Evolutionary conservation across 495 filamentous ascomycete species (phyloP), one percentile per base, ranked within the genome.

Genomic region (Lepidopterella palustris): DNA sequence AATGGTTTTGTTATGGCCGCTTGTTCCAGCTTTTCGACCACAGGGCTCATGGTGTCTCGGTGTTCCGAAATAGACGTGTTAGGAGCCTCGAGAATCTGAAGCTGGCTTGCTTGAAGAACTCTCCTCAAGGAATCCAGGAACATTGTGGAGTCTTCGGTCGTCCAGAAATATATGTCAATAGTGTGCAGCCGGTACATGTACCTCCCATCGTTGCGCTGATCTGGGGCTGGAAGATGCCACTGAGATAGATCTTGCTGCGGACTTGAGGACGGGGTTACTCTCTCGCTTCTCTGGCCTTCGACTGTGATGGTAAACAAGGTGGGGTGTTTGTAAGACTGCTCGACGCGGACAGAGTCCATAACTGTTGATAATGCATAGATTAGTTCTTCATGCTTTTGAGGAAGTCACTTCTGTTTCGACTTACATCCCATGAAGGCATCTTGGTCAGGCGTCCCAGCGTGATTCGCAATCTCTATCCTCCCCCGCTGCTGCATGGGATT

Each of bases 91-190:
- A 80, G 57, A 26, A 88, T 73, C 29, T 82, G 77, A 25, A 85
- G 73, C 62, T 92, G 89, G 29, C 78, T 64, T 0, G 69, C 66
- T 39, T 84, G 79, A 4, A 91, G 74, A 15, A 90, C 73, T 25
- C 76, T 78, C 45, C 83, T 78, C 29, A 84, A 68, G 24, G 79
- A 77, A 60, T 89, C 84, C 53, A 95, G 74, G 59, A 96, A 91
- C 47, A 83, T 75, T 27, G 82, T 74, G 3, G 87, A 87, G 71
- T 96, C 91, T 28, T 86, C 80, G 51, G 80, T 74, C 0, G 81
- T 89, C 88, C 89, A 95, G 72, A 96, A 92, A 71, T 96, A 96
- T 39, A 96, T 80, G 69, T 96, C 91, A 55, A 96, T 62, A 1
- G 88, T 89, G 67, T 95, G 87, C 0, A 96, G 76, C 60, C 83